phyloP scores from a whole-genome alignment of 2,329 filamentous ascomycete genomes.

The Chrysoporthe cubensis region DNA sequence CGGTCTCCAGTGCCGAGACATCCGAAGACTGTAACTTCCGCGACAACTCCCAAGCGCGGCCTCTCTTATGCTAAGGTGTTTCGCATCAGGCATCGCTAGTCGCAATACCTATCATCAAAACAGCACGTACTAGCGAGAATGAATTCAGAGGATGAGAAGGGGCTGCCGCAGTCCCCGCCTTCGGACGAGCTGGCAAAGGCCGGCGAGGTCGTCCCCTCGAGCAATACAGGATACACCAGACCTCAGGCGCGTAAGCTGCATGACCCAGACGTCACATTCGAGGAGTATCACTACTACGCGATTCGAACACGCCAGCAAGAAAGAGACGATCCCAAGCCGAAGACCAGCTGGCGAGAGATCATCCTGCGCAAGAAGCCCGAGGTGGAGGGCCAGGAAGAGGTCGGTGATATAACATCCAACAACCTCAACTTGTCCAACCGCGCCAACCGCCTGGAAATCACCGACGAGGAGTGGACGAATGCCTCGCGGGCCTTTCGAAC shows the following conservation, averaged over 20 bases:
- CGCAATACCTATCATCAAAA: neutral
- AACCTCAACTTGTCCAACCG: slow-evolving; percentile 16
- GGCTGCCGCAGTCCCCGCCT: neutral
- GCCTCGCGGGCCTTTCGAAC: slow-evolving; percentile 51
- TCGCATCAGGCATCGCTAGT: neutral
- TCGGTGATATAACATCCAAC: slow-evolving; percentile 25
- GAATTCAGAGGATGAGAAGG: slow-evolving; percentile 11
- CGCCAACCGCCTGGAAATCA: slow-evolving; percentile 33
- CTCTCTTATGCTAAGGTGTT: neutral
- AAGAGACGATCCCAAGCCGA: slow-evolving; percentile 31
- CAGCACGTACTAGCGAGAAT: neutral
- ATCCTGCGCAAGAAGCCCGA: slow-evolving; percentile 32
- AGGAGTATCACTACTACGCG: slow-evolving; percentile 42
- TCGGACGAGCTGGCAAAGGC: neutral
- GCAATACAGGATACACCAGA: slow-evolving; percentile 14
- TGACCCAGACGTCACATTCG: slow-evolving; percentile 39
- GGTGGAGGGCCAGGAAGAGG: neutral
- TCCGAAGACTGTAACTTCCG: neutral
- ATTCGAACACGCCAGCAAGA: slow-evolving; percentile 40
- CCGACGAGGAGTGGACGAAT: slow-evolving; percentile 50
- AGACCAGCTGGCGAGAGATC: slow-evolving; percentile 32
- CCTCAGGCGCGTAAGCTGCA: slow-evolving; percentile 31
- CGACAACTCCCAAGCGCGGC: neutral
- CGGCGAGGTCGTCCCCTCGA: neutral
- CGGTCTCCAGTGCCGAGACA: neutral